phyloP scores from a whole-genome alignment of 179 eudicot genomes.

The Beta macrorhiza region DNA sequence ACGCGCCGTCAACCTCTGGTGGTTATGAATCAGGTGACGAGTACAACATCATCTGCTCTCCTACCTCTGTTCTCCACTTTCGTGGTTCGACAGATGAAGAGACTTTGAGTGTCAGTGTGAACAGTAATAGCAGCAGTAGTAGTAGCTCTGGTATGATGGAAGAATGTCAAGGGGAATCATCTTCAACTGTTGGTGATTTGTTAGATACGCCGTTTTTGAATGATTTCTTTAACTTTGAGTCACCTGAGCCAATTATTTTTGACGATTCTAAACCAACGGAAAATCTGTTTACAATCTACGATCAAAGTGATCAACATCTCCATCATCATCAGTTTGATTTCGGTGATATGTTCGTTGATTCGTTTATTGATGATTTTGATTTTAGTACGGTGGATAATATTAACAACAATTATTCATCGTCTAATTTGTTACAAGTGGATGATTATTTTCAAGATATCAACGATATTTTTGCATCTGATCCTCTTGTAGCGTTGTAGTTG shows the following conservation, averaged over 20 bases:
- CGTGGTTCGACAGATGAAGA: conserved; percentile 23
- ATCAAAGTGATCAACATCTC: not conserved
- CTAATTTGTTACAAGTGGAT: conserved; percentile 44
- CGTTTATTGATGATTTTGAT: conserved; percentile 24
- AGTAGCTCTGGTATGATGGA: conserved; percentile 3
- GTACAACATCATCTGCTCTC: conserved; percentile 49
- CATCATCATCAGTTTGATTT: conserved; percentile 21
- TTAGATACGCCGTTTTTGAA: conserved; percentile 44
- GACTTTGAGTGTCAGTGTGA: not conserved
- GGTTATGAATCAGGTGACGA: conserved; percentile 67
- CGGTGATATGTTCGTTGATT: conserved; percentile 18
- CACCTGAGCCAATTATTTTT: conserved; percentile 49
- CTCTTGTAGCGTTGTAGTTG: conserved; percentile 40
- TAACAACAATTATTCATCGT: conserved; percentile 8
- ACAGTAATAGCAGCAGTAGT: not conserved
- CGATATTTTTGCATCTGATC: conserved; percentile 42
- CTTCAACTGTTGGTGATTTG: conserved; percentile 18
- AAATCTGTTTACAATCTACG: not conserved
- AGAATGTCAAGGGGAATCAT: conserved; percentile 35
- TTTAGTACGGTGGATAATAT: conserved; percentile 10
- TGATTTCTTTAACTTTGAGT: conserved; percentile 51
- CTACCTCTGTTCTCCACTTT: conserved; percentile 62
- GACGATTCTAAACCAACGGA: conserved; percentile 29
- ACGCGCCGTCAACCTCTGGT: conserved; percentile 32
- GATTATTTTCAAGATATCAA: conserved; percentile 59